Base-by-base conservation (phyloP, 2,329 filamentous ascomycete species). In the Neospermospora avenae region DNA sequence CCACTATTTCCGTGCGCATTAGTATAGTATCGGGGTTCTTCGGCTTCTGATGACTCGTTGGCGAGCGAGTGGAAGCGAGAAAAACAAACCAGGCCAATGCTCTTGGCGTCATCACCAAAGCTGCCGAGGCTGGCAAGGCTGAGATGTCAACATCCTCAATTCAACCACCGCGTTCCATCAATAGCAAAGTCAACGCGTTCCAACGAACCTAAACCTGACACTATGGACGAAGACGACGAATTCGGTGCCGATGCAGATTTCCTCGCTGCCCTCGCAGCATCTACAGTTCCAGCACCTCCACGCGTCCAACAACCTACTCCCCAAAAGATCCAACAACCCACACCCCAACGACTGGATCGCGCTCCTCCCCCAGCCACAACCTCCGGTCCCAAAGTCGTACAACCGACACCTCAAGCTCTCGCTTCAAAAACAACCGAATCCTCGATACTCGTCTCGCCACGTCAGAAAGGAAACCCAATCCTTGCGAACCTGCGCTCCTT, bases 381-480 rank as follows among this genome's bases (percentile, higher is more conserved):
- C 5, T 65, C 74, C 3, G 73, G 72, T 41, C 71, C 78, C 41
- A 88, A 87, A 70, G 81, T 96, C 25, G 86, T 93, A 35, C 93
- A 97, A 74, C 93, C 92, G 11, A 96, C 87, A 60, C 93, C 93
- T 0, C 93, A 97, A 77, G 87, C 85, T n/a, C 81, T 96, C 3
- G 83, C 90, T 0, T 82, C 84, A 63, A 78, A 79, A 51, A 78
- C 78, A 7, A 76, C 84, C 1, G 88, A 89, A 3, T 91, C 90
- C 16, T 85, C 89, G 4, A 96, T 98, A 66, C 82, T 96, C 20
- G 93, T 98, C 31, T 97, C 93, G 37, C 88, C 91, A 16, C 86
- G 93, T 42, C 93, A 99, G 74, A 96, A 96, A 75, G 95, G 93
- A 63, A 99, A 99, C 69, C 95, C 95, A 0, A 89, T 98, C 53